Conservation (phyloP, 176 grass and related monocot genomes). For the Oryza australiensis region DNA sequence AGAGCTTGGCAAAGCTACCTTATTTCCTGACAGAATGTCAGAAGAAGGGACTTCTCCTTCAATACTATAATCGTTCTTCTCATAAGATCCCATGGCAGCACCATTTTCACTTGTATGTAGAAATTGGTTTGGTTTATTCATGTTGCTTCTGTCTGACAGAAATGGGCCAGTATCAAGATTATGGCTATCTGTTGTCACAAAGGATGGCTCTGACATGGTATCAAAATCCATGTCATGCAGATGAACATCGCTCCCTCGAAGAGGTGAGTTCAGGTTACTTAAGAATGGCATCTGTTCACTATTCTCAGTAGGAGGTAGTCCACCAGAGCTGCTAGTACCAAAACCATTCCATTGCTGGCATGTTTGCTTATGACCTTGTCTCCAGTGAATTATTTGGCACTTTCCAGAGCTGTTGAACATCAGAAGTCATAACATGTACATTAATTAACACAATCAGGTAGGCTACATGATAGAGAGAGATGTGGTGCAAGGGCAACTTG, state of each 20-base stretch:
- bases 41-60: constrained; percentile 39
- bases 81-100: constrained; percentile 38
- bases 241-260: constrained; percentile 57
- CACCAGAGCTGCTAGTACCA: constrained; percentile 36
- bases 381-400: constrained; percentile 98
- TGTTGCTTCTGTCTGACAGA: constrained; percentile 44
- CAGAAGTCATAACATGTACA: constrained; percentile 10
- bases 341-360: constrained; percentile 73
- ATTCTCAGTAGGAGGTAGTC: constrained; percentile 39
- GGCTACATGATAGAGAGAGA: neutral
- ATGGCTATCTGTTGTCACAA: constrained; percentile 44
- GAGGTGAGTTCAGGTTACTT: constrained; percentile 69
- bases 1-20: constrained; percentile 31
- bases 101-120: constrained; percentile 53
- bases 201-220: constrained; percentile 61
- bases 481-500: neutral
- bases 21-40: constrained; percentile 53
- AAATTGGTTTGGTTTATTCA: constrained; percentile 52
- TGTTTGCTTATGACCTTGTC: constrained; percentile 87
- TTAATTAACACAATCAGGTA: constrained; percentile 13
- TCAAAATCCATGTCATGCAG: constrained; percentile 51
- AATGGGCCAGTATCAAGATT: constrained; percentile 40
- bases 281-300: constrained; percentile 68
- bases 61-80: constrained; percentile 34
- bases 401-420: constrained; percentile 81